phyloP scores from a whole-genome alignment of 2,329 filamentous ascomycete genomes.

The Claviceps maximensis region DNA sequence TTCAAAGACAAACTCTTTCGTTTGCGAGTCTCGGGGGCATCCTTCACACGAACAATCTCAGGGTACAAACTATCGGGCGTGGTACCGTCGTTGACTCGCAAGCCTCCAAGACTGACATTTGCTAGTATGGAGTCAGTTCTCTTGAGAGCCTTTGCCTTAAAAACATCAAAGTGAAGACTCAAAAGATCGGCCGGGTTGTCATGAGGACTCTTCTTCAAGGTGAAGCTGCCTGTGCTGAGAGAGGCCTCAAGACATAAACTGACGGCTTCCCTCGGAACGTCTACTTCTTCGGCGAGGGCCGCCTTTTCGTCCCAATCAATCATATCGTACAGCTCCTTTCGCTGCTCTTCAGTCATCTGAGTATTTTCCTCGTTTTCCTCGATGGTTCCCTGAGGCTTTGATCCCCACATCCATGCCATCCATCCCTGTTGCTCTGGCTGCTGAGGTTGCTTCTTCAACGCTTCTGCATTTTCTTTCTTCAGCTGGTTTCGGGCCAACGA shows the following conservation, averaged over 20 bases:
- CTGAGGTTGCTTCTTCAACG: slow-evolving; percentile 51
- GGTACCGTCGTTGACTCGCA: slow-evolving; percentile 91
- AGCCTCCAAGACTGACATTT: slow-evolving; percentile 78
- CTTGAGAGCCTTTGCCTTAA: slow-evolving; percentile 80
- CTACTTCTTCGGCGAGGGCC: slow-evolving; percentile 73
- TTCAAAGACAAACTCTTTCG: slow-evolving; percentile 37
- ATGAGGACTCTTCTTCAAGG: slow-evolving; percentile 58
- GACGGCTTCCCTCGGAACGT: slow-evolving; percentile 78
- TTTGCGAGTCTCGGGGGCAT: slow-evolving; percentile 45
- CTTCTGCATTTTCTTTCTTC: slow-evolving; percentile 83
- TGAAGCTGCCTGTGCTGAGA: slow-evolving; percentile 93
- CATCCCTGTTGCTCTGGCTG: slow-evolving; percentile 67
- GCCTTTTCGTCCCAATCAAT: slow-evolving; percentile 99
- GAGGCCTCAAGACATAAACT: slow-evolving; percentile 88
- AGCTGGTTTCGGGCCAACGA: slow-evolving; percentile 88
- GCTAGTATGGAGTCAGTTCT: slow-evolving; percentile 82
- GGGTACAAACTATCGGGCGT: slow-evolving; percentile 83
- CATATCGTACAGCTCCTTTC: slow-evolving; percentile 89
- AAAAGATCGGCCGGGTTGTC: slow-evolving; percentile 64
- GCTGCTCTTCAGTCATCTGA: slow-evolving; percentile 87
- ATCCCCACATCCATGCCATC: slow-evolving; percentile 85
- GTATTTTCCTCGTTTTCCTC: slow-evolving; percentile 56
- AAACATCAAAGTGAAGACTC: slow-evolving; percentile 85
- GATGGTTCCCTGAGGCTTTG: slow-evolving; percentile 49
- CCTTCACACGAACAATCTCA: slow-evolving; percentile 92